A percentile compares a stretch with the other conserved stretches of the same genome.
These are phyloP conservation scores for Trichopus zeylanicus DNA, from an alignment of 116 monocot species.

Conservation along the genomic window DNA sequence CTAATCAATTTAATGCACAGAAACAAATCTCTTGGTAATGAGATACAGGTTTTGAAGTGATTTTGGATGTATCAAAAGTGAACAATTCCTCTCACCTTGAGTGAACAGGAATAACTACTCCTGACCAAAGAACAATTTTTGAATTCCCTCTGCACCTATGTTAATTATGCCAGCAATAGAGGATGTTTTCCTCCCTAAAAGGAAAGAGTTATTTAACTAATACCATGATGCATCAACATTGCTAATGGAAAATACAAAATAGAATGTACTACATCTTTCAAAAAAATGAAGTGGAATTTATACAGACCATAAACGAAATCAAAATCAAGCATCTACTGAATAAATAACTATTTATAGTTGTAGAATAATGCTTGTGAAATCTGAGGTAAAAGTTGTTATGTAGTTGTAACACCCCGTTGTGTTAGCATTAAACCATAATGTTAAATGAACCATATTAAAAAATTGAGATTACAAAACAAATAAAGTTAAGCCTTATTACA, in stretches of 20 bases:
- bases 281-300: not conserved
- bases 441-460: no score
- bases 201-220: not conserved
- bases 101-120: constrained; percentile 98
- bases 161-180: constrained; percentile 97
- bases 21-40: no score
- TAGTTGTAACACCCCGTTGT: no score
- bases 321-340: no score
- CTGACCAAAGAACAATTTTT: constrained; percentile 98
- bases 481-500: no score
- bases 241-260: not conserved
- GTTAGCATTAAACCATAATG: no score
- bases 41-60: not conserved
- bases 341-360: no score
- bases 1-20: no score
- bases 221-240: not conserved
- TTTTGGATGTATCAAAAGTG: not conserved
- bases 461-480: no score
- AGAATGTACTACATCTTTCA: not conserved
- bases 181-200: constrained; percentile 68
- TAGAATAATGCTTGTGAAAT: no score
- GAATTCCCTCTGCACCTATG: constrained; percentile 96
- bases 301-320: no score
- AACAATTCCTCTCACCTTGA: constrained; percentile 35
- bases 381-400: no score